Base-by-base conservation (phyloP, 805 yeast genomes). In the Wickerhamomyces mucosus region DNA sequence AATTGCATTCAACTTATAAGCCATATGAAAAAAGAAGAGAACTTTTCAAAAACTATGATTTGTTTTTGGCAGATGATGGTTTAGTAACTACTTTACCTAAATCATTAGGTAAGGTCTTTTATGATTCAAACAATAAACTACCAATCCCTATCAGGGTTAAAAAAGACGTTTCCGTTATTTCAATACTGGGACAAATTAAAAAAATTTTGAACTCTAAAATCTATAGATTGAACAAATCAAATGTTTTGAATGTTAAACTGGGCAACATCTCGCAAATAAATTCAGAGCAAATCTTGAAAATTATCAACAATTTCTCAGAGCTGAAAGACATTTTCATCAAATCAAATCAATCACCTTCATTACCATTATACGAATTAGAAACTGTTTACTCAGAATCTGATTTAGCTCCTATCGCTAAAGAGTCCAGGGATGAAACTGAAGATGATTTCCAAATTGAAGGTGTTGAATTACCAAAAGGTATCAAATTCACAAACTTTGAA, bases 21-120 rank as follows among this genome's bases (percentile, higher is more conserved):
- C 73, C 83, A n/a, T 92, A 63, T 48, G 96, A 92, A 57, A 78
- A 86, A 37, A 77, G 86, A 55, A 76, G 96, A 54, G 78, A 75
- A 40, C 72, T 92, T 38, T 57, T 68, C 26, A 54, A 65, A 12
- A 75, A 73, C 36, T 82, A 72, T 51, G 94, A 86, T 46, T 42
- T 85, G 38, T 83, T 92, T 55, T 52, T 92, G 26, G 78, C 84
- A 32, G 98, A 92, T 58, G 95, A 86, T 40, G 76, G 78, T 22
- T 63, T 89, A 28, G 65, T 85, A 33, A 74, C 86, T 18, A 64
- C 82, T 37, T 67, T 92, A 58, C 98, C 98, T 29, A 74, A 77
- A 45, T 59, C 82, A 22, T 62, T 92, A 41, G 96, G 96, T 34
- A 82, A 83, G 58, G 64, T 72, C 4, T 92, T 86, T 51, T 81